phyloP scores from a whole-genome alignment of 106 monocot species.

The Acanthochlamys bracteata region DNA sequence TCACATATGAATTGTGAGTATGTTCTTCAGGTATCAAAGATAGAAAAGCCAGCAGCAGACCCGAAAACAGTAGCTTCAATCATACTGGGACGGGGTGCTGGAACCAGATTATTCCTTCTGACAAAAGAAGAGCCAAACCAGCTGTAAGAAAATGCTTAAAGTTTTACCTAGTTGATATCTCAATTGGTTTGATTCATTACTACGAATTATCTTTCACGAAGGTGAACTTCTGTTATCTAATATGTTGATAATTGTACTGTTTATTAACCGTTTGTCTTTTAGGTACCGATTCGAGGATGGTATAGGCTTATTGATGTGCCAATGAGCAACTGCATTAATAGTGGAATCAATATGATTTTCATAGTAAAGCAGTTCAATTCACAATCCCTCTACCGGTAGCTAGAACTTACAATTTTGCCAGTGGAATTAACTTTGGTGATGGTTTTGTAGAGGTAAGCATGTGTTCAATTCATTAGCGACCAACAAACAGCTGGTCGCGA shows the following conservation, averaged over 20 bases:
- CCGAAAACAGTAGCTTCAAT: conserved; percentile 68
- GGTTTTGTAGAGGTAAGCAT: conserved; percentile 64
- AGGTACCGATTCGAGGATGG: conserved; percentile 81
- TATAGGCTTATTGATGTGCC: conserved; percentile 85
- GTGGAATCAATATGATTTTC: conserved; percentile 70
- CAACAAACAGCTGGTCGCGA: too few relatives aligned
- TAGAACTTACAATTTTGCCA: conserved; percentile 60
- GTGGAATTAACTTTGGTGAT: conserved; percentile 59
- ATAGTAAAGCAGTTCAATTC: conserved; percentile 82
- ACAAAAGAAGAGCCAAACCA: conserved; percentile 67
- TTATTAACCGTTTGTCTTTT: background rate
- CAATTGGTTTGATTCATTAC: too few relatives aligned
- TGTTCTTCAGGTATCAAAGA: conserved; percentile 13
- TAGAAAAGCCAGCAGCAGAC: conserved; percentile 23
- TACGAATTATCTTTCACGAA: too few relatives aligned
- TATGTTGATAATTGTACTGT: background rate
- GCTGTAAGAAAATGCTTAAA: conserved; percentile 40
- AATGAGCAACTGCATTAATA: conserved; percentile 87
- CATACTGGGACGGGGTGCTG: conserved; percentile 78
- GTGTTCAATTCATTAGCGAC: too few relatives aligned
- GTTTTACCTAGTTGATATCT: background rate
- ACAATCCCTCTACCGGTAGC: conserved; percentile 61
- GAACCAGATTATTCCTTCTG: conserved; percentile 75
- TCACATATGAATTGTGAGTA: background rate
- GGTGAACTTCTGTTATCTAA: background rate